Base-by-base conservation (phyloP, 257 asterid species). In the Schizonepeta tenuifolia region DNA sequence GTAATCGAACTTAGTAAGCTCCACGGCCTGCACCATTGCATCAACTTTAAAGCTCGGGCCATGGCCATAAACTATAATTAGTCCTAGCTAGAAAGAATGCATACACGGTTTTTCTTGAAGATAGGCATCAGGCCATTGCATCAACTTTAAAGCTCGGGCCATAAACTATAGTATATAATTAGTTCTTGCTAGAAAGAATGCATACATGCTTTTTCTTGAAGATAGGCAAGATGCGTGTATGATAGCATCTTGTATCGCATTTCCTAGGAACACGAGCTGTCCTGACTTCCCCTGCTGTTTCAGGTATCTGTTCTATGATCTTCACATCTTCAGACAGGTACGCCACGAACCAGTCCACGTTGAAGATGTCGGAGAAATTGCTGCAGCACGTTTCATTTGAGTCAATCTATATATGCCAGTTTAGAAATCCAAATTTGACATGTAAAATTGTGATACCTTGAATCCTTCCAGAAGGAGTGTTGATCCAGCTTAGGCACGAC, bases 281-380 rank as follows among this genome's bases (percentile, higher is more conserved):
- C 33, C 71, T 49, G 57, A 80, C 65, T 43, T 69, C 81, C 67
- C 85, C 87, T 31, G 73, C 81, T 1, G 67, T 69, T 31, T 56
- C 70, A 0, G 94, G 96, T 21, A 86, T 80, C 73, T 83, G 55
- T 72, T 82, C 57, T 50, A 89, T 55, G 38, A 89, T 80, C 69
- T 73, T 83, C 54, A 89, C 89, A 71, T 87, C 92, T 69, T 77
- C 77, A 0, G 89, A 77, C 21, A 87, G 85, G 71, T 44, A 75
- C 2, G 78, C 74, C 40, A 83, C 79, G 64, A 89, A 89, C 86
- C 88, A 76, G 35, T 80, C 88, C 9, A 81, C 88, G 57, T 89
- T 83, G 70, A 89, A 89, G 63, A 89, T 86, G 61, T 89, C 90
- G 6, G 96, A 84, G 90, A 89, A 89, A 77, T 87, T 83, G 78